Percentiles rank a stretch among this genome's conserved stretches.
phyloP scores from a whole-genome alignment of 2,329 filamentous ascomycete genomes.

The Aspergillus sergii region DNA sequence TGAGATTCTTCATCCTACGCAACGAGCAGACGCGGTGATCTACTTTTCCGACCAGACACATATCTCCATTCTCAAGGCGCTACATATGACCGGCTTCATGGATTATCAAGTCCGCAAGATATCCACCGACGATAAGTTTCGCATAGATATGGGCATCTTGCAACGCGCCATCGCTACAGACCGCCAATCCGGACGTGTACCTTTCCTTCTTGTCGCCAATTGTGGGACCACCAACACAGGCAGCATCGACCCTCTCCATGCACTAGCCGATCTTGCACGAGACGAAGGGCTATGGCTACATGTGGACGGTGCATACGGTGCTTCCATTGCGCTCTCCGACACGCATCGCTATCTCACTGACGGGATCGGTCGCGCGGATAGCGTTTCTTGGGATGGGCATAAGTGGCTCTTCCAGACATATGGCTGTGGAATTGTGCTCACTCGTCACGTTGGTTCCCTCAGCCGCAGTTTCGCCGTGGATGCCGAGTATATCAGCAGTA shows the following conservation, averaged over 20 bases:
- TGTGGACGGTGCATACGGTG: conserved; percentile 27
- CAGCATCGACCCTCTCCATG: conserved; percentile 22
- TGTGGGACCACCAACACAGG: conserved; percentile 24
- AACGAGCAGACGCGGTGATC: conserved; percentile 9
- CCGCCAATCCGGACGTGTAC: conserved; percentile 1
- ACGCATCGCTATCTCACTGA: conserved; percentile 5
- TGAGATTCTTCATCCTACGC: conserved; percentile 4
- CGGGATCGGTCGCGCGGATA: conserved; percentile 22
- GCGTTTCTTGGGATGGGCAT: conserved; percentile 30
- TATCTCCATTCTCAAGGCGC: conserved; percentile 16
- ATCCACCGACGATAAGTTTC: conserved; percentile 12
- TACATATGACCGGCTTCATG: conserved; percentile 19
- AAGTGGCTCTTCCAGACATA: conserved; percentile 31
- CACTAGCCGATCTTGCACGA: conserved; percentile 12
- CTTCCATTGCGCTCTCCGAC: conserved; percentile 20
- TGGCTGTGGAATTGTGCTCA: conserved; percentile 27
- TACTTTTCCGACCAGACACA: conserved; percentile 26
- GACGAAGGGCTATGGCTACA: conserved; percentile 25
- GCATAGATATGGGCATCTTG: conserved; percentile 3
- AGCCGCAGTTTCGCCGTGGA: conserved; percentile 18
- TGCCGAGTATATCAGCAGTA: conserved; percentile 7
- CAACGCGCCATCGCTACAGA: conserved; percentile 11
- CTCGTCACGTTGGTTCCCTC: conserved; percentile 15
- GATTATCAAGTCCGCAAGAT: conserved; percentile 18
- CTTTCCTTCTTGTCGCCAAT: conserved; percentile 22